Evolutionary conservation across 345 rosid species (phyloP).

Genomic region (Dipteronia dyeriana): DNA sequence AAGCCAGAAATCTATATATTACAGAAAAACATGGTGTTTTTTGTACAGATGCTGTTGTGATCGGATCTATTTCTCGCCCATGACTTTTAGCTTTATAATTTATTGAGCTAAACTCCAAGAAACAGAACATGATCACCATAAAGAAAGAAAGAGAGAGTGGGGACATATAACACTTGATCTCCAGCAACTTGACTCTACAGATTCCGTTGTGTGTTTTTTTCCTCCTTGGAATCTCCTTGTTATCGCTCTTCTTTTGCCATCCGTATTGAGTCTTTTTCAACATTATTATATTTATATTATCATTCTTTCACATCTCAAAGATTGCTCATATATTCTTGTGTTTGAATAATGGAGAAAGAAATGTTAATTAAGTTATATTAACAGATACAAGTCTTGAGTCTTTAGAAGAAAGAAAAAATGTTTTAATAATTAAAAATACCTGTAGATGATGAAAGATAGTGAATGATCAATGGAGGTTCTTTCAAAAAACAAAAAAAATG

Average conservation of each 20-base stretch:
- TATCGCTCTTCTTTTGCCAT: neutral
- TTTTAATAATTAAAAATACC: too few relatives aligned
- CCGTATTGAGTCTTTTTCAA: constrained; percentile 3
- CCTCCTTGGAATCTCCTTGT: constrained; percentile 21
- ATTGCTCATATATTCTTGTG: neutral
- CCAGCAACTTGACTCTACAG: constrained; percentile 19
- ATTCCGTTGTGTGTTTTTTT: constrained; percentile 31
- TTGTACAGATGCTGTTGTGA: neutral
- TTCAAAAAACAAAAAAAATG: too few relatives aligned
- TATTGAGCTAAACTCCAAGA: constrained; percentile 21
- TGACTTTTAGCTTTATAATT: neutral
- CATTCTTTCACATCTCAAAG: constrained; percentile 6
- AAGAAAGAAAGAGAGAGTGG: neutral
- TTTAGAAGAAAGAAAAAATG: neutral
- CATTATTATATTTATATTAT: neutral
- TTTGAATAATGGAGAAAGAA: neutral
- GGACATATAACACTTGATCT: constrained; percentile 23
- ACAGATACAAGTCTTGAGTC: neutral
- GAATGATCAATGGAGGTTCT: too few relatives aligned
- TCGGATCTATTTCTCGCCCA: neutral
- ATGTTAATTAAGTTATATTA: neutral
- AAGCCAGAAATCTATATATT: neutral
- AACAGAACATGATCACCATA: constrained; percentile 16
- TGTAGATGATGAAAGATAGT: neutral
- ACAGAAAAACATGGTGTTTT: neutral